Base-by-base conservation (phyloP, 257 asterid species). In the Jacaranda mimosifolia region DNA sequence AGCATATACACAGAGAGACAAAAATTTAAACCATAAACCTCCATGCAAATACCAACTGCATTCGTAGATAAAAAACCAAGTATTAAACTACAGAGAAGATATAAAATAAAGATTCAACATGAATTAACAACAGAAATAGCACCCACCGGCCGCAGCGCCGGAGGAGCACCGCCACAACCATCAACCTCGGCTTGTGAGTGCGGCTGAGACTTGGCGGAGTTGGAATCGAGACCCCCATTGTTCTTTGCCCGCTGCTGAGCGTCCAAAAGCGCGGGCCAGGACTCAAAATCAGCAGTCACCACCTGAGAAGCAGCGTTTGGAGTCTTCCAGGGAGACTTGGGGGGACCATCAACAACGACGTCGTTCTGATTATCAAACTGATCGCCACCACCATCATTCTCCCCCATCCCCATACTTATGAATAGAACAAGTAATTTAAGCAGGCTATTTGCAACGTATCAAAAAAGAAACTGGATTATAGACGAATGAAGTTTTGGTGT, bases 261-360 rank as follows among this genome's bases (percentile, higher is more conserved):
- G 74, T 87, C 96, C 52, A 91, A 73, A 14, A 91, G 93, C 67
- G 94, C 88, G 1, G 98, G 96, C 97, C 96, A 93, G 1, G 87
- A 85, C 59, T 84, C 87, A 4, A 94, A 87, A 83, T 87, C 89
- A 48, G 87, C 69, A 42, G 79, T 81, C 60, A 80, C 73, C 17
- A 43, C 82, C 64, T 87, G 83, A 42, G 93, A 72, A 42, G 89
- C 81, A 21, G 83, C 75, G 57, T 83, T 58, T 38, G 95, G 77
- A 11, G 84, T 83, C 86, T 88, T 91, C 98, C 97, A 91, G 0
- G 97, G 98, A 11, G 97, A 92, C 84, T 87, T 91, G 9, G 87
- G 87, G 36, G 86, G 73, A 3, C 70, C 94, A 70, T 63, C 84
- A 46, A 55, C 81, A 7, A 68, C 69, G 21, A 76, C 86, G 64